Evolutionary conservation across 140 eudicot genomes (phyloP), one percentile per base, ranked within the genome.

Genomic region (Anethum foeniculum): DNA sequence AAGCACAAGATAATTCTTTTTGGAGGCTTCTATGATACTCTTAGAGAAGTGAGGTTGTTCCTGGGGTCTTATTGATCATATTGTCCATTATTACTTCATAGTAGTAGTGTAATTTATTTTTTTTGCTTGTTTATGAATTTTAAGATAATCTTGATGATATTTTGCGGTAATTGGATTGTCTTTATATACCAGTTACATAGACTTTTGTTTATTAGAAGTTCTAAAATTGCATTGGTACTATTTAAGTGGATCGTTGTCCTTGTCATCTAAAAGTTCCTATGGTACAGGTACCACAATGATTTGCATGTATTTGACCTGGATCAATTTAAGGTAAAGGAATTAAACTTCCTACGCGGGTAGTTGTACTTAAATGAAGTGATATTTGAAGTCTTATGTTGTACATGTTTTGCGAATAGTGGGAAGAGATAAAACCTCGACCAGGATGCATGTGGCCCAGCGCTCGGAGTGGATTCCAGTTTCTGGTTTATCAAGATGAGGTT

Each of bases 1-100:
- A 94, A 94, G 87, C 98, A 94, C 89, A 94, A 94, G 85, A 94
- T 94, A 58, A 64, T 92, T 77, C 90, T 94, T 49, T 94, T 94
- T 88, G 98, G 98, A 80, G 98, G 98, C 83, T 94, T 94, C 85
- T 94, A 94, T 83, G 98, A 94, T 82, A 94, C 98, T 79, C 97
- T 94, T 52, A 89, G 98, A 86, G 98, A 94, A 94, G 98, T 94
- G 90, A 92, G 98, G 98, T 94, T 56, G 89, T 77, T 68, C 64
- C 71, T 80, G 82, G 80, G 18, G 39, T 34, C 77, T 84, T 77
- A 14, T 11, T 39, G 23, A 60, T 38, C 3, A 38, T 14, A 18
- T 27, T 68, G 48, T 75, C 38, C 44, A 52, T 32, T 38, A 28
- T 68, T 27, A 43, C 34, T 48, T 7, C 28, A 32, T 78, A 47